Evolutionary conservation across 148 eudicot species (phyloP).

Genomic region (Dysphania ambrosioides): DNA sequence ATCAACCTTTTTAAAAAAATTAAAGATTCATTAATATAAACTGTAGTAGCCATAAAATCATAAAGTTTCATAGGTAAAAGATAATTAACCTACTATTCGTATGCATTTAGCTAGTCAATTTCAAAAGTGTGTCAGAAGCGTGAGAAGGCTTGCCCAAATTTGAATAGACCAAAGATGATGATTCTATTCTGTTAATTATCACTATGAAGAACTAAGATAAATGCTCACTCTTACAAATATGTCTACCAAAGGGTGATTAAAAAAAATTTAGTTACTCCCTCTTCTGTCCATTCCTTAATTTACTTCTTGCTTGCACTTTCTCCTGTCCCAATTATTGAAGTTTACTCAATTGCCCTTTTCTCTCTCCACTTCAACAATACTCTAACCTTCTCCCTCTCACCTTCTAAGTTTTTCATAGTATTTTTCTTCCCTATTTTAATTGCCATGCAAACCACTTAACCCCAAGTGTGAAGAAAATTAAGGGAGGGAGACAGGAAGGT

Average conservation of each 20-base stretch:
- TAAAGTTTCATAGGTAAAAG: not conserved
- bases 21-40: not conserved
- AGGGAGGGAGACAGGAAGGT: too few relatives aligned
- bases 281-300: not conserved
- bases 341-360: not conserved
- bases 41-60: not conserved
- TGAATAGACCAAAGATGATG: not conserved
- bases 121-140: not conserved
- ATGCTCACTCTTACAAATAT: not conserved
- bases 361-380: not conserved
- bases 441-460: too few relatives aligned
- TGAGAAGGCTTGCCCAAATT: not conserved
- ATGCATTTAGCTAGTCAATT: not conserved
- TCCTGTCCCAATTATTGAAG: not conserved
- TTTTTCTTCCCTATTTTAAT: too few relatives aligned
- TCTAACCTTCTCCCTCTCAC: not conserved
- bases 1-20: constrained; percentile 50
- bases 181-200: too few relatives aligned
- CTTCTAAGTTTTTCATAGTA: not conserved
- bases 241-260: not conserved
- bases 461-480: too few relatives aligned
- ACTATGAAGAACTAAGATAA: not conserved
- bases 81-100: not conserved
- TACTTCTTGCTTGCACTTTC: not conserved
- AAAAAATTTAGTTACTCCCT: not conserved